Evolutionary conservation across 805 yeast species (phyloP).

Genomic region (Yarrowia osloensis): DNA sequence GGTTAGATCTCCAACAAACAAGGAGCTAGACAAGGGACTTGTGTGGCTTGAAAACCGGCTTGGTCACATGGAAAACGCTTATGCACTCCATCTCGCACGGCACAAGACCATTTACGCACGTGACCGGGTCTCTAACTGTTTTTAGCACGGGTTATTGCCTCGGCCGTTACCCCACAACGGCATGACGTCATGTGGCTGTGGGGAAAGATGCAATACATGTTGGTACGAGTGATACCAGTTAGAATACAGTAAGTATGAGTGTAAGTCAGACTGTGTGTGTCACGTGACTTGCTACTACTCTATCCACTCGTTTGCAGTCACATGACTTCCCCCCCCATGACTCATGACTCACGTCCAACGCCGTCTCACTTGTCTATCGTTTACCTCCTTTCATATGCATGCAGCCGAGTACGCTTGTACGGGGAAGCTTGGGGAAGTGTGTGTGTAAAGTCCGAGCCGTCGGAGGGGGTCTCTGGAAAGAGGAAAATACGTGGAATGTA

Average conservation of each 20-base stretch:
- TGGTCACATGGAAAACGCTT: too few relatives aligned
- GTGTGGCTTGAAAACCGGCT: too few relatives aligned
- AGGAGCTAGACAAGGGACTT: too few relatives aligned
- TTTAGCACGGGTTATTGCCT: neutral
- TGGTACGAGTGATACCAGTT: too few relatives aligned
- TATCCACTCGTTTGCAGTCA: too few relatives aligned
- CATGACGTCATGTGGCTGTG: neutral
- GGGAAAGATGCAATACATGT: too few relatives aligned
- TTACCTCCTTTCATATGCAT: constrained; percentile 13
- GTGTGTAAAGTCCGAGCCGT: neutral
- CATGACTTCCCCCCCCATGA: neutral
- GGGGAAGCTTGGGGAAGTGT: neutral
- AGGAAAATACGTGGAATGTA: too few relatives aligned
- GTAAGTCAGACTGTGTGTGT: neutral
- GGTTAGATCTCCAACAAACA: too few relatives aligned
- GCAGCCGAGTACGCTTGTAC: constrained; percentile 8
- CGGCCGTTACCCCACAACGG: constrained; percentile 19
- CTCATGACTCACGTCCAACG: neutral
- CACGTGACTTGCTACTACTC: neutral
- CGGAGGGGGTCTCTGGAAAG: too few relatives aligned
- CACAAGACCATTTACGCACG: neutral
- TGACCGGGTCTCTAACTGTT: neutral
- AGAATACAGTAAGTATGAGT: too few relatives aligned
- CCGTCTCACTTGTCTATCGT: neutral
- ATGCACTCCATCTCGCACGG: neutral